Percentiles rank a stretch among this genome's conserved stretches.
Evolutionary conservation across 2,329 filamentous ascomycete species (phyloP).

Genomic region (Coniochaeta sp.): DNA sequence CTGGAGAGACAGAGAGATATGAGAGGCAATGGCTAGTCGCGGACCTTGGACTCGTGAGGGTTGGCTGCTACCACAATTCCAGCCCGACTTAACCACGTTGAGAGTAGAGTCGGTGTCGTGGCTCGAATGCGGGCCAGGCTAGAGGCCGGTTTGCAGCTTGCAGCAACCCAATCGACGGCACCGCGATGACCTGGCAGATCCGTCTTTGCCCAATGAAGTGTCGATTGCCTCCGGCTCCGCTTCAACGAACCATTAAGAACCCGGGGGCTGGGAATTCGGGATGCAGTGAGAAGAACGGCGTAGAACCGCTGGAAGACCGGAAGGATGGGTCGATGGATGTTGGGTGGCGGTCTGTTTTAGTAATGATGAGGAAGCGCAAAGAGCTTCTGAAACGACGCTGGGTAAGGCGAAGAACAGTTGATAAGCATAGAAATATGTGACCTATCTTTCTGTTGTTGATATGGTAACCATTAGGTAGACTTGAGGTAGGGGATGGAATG

Average conservation of each 20-base stretch:
- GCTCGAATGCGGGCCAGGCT: constrained; percentile 28
- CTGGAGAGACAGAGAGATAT: constrained; percentile 7
- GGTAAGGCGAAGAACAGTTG: background rate
- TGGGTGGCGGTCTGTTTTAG: too few species aligned
- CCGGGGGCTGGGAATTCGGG: constrained; percentile 1
- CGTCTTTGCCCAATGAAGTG: constrained; percentile 14
- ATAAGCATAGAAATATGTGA: background rate
- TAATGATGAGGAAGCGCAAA: background rate
- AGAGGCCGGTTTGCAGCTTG: constrained; percentile 17
- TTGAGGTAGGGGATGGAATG: background rate
- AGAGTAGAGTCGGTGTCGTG: constrained; percentile 28
- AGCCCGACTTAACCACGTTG: constrained; percentile 24
- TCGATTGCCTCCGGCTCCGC: constrained; percentile 10
- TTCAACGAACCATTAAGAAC: constrained; percentile 7
- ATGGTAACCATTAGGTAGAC: background rate
- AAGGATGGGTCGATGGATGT: background rate
- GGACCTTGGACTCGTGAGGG: constrained; percentile 11
- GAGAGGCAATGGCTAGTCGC: background rate
- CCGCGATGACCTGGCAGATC: constrained; percentile 11
- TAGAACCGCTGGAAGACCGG: background rate
- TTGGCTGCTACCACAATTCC: constrained; percentile 15
- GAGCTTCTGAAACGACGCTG: background rate
- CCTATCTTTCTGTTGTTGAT: background rate
- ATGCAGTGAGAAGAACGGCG: constrained; percentile 1
- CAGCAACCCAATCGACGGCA: constrained; percentile 23